Conservation (phyloP, 1,139 yeast genomes). For the Saccharomycopsis hybrid region DNA sequence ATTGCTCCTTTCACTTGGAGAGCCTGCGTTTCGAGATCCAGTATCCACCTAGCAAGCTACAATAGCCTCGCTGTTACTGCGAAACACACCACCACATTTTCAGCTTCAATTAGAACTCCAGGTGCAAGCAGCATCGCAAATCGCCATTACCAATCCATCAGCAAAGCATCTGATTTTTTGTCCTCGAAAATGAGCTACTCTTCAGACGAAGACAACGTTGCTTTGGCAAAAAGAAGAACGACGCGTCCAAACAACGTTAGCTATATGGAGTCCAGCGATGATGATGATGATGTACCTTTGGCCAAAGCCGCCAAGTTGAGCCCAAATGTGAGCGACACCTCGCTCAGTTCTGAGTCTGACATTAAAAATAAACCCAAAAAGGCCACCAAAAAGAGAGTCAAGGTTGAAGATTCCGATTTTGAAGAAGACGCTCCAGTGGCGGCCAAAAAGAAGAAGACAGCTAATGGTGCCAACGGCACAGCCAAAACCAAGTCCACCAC, state of each 20-base stretch:
- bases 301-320: slow-evolving; percentile 19
- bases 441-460: not conserved
- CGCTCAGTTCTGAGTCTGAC: slow-evolving; percentile 8
- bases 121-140: too few relatives aligned
- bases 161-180: too few relatives aligned
- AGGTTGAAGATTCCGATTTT: slow-evolving; percentile 21
- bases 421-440: slow-evolving; percentile 22
- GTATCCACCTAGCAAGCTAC: too few relatives aligned
- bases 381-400: slow-evolving; percentile 2
- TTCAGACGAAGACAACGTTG: slow-evolving; percentile 27
- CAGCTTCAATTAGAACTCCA: too few relatives aligned
- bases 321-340: slow-evolving; percentile 20
- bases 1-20: too few relatives aligned
- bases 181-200: slow-evolving; percentile 5
- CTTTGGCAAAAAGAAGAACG: slow-evolving; percentile 16
- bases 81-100: too few relatives aligned
- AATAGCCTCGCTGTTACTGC: too few relatives aligned
- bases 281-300: slow-evolving; percentile 25
- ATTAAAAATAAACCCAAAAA: not conserved
- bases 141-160: too few relatives aligned
- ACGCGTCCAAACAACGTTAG: slow-evolving; percentile 1
- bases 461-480: not conserved
- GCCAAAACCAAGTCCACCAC: not conserved
- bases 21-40: too few relatives aligned
- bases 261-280: slow-evolving; percentile 21